Evolutionary conservation across 495 filamentous ascomycete species (phyloP).

Genomic region (Margaritispora aquatica): DNA sequence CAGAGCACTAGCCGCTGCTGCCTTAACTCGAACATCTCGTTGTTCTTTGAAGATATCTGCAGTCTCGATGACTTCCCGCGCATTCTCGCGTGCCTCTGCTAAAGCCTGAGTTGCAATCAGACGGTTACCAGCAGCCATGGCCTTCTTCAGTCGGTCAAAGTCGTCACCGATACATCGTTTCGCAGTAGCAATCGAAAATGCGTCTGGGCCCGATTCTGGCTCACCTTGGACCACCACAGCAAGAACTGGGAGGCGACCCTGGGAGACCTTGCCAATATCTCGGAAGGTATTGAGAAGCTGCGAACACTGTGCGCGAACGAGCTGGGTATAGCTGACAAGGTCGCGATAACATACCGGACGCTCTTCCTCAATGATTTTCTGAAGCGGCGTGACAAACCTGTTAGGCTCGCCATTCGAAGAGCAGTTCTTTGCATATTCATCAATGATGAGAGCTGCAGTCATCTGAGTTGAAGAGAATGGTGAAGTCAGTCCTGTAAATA

Average conservation of each 20-base stretch:
- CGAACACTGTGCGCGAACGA: slow-evolving; percentile 84
- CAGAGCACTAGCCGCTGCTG: slow-evolving; percentile 80
- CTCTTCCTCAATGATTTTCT: slow-evolving; percentile 69
- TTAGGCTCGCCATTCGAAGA: slow-evolving; percentile 32
- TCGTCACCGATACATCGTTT: slow-evolving; percentile 78
- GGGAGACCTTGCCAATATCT: slow-evolving; percentile 72
- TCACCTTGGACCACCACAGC: slow-evolving; percentile 93
- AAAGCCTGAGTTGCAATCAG: slow-evolving; percentile 71
- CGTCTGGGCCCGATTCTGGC: slow-evolving; percentile 76
- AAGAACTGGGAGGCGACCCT: slow-evolving; percentile 65
- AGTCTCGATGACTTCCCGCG: slow-evolving; percentile 66
- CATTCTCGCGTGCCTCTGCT: slow-evolving; percentile 62
- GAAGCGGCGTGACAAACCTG: slow-evolving; percentile 51
- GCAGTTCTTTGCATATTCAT: slow-evolving; percentile 72
- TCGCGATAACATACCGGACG: slow-evolving; percentile 81
- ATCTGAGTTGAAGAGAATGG: slow-evolving; percentile 80
- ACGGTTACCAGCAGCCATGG: slow-evolving; percentile 74
- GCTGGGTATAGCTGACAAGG: slow-evolving; percentile 77
- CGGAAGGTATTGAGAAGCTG: slow-evolving; percentile 84
- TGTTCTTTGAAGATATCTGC: slow-evolving; percentile 71
- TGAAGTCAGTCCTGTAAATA: slow-evolving; percentile 60
- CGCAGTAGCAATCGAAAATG: slow-evolving; percentile 82
- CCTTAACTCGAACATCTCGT: slow-evolving; percentile 78
- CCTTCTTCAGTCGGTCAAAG: slow-evolving; percentile 80
- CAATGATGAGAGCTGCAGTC: slow-evolving; percentile 73